These are phyloP conservation scores for Ceraceosorus guamensis DNA, from an alignment of 1,284 basidiomycete species.

Conservation along the genomic window DNA sequence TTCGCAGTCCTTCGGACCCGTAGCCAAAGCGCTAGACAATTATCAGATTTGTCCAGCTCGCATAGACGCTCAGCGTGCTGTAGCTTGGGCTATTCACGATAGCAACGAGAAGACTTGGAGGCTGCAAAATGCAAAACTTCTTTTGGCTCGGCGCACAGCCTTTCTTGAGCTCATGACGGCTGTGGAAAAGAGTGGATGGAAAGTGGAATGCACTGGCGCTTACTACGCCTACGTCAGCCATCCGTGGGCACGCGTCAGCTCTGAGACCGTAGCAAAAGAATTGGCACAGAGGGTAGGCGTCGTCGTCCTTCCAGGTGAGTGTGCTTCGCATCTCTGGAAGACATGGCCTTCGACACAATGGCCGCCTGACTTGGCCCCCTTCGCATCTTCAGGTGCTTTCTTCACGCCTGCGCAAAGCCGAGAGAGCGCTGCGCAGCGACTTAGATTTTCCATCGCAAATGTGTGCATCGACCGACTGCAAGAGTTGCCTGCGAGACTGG, in stretches of 20 bases:
- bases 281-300: constrained; percentile 32
- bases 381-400: too few relatives aligned
- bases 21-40: constrained; percentile 67
- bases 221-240: constrained; percentile 47
- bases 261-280: constrained; percentile 24
- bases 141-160: constrained; percentile 58
- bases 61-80: constrained; percentile 23
- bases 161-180: constrained; percentile 51
- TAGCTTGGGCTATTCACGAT: constrained; percentile 34
- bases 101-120: constrained; percentile 50
- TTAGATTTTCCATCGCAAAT: constrained; percentile 7
- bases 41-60: constrained; percentile 51
- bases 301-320: constrained; percentile 25
- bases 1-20: constrained; percentile 23
- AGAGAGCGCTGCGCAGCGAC: not conserved
- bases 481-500: constrained; percentile 1
- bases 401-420: not conserved
- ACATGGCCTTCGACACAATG: too few relatives aligned
- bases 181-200: constrained; percentile 36
- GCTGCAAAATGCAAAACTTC: constrained; percentile 52
- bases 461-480: not conserved
- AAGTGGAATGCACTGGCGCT: constrained; percentile 37
- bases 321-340: too few relatives aligned
- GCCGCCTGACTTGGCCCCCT: too few relatives aligned
- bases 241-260: constrained; percentile 17